Evolutionary conservation across 805 yeast species (phyloP), one percentile per base, ranked within the genome.

Genomic region (Metschnikowia rubicola): DNA sequence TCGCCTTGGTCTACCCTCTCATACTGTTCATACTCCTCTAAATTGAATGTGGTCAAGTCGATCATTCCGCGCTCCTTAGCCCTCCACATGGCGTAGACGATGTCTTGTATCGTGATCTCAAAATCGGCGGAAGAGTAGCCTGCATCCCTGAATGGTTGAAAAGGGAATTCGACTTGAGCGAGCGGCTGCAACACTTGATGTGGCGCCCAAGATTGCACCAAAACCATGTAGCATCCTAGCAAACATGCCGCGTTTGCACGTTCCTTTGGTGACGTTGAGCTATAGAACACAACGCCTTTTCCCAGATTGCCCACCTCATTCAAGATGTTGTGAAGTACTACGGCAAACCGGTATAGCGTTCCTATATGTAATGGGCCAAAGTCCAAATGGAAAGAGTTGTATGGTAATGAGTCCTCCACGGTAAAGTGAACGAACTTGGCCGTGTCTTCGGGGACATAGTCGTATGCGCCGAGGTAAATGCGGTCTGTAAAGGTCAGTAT

Each of bases 1-100:
- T 94, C 99, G 52, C 99, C 99, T 65, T 91, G 94, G 63, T 94
- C 98, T 2, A 94, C 99, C 53, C 96, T 74, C 66, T 94, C 99
- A 62, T 88, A 91, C 60, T 82, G 86, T 66, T 94, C 99, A 65
- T 91, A 92, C 61, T 89, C 96, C 63, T 94, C 98, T 48, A 94
- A 74, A 62, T 91, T 88, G 71, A 94, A 92, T 29, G 78, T 73
- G 43, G 94, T 86, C 61, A 94, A 73, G 62, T 94, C 97, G 37
- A 94, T 74, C 76, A 94, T 81, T 2, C 88, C 86, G 60, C 92
- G 78, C 63, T 91, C 97, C 62, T 94, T 92, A 10, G 99, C 98
- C 61, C 97, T 78, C 99, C 99, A 94, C 61, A 94, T 81, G 3
- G 96, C 99, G 58, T 94, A 94, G 8, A 92, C 96, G 9, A 94